Base-by-base conservation (phyloP, 208 protist genomes). In the Trypanosoma congolense region DNA sequence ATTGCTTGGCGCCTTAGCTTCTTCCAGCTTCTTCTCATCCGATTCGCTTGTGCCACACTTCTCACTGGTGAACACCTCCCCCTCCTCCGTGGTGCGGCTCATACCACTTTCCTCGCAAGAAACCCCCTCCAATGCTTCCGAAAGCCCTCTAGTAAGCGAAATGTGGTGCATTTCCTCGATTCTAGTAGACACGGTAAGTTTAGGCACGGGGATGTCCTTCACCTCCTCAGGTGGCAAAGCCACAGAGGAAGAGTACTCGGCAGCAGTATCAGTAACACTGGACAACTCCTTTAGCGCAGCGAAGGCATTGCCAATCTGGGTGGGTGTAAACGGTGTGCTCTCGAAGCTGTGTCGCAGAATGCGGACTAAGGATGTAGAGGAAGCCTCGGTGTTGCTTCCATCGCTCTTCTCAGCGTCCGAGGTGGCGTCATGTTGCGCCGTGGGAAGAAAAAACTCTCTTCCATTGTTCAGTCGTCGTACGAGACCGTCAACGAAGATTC, bases 221-320 rank as follows among this genome's bases (percentile, higher is more conserved):
- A 30, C 22, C 4, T 24, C 25, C 36, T 55, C 35, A 0, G 65
- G 57, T 19, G 46, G 33, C 8, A 29, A 21, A 9, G 59, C 48
- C 31, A 22, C 44, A 29, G 43, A 29, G 2, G 14, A 16, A 36
- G 26, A 40, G 45, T 54, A 26, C 25, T 57, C 47, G 4, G 4
- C 48, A 1, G 63, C 56, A 35, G 73, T 49, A 22, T 78, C 68
- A 38, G 76, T 79, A 3, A 78, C 69, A 56, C 79, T 86, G 43
- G 72, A 71, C 40, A 92, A 56, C 56, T 82, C 80, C 60, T 85
- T 89, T 19, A 92, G 61, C 26, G 80, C 85, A 16, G 80, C 76
- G 52, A 92, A 85, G 43, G 72, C 73, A 41, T 83, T 87, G 47
- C 73, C 73, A 18, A 92, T 30, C 57, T 89, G 72, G 45, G 28